Evolutionary conservation across 179 eudicot genomes (phyloP).

Genomic region (Vitellaria paradoxa): DNA sequence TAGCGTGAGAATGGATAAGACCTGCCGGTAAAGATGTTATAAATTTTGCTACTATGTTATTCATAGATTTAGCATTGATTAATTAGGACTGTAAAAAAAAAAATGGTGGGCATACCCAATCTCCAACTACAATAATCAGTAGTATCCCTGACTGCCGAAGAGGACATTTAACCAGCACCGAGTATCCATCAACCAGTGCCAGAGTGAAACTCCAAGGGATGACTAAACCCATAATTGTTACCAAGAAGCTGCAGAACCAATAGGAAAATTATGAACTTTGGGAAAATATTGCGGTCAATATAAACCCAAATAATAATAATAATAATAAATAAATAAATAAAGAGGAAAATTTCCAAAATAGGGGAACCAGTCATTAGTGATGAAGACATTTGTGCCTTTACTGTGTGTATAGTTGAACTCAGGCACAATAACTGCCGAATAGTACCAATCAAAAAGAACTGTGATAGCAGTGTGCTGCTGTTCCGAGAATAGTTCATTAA

Average conservation of each 20-base stretch:
- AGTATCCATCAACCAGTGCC: slow-evolving; percentile 51
- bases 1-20: slow-evolving; percentile 39
- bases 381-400: too few species aligned
- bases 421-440: too few species aligned
- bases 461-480: too few species aligned
- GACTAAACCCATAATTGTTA: slow-evolving; percentile 62
- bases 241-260: slow-evolving; percentile 39
- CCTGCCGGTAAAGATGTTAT: slow-evolving; percentile 21
- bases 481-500: too few species aligned
- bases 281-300: not conserved
- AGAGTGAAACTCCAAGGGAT: slow-evolving; percentile 63
- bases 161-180: slow-evolving; percentile 37
- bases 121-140: slow-evolving; percentile 38
- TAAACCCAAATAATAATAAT: too few species aligned
- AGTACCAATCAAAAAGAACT: too few species aligned
- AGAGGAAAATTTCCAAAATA: not conserved
- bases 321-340: not conserved
- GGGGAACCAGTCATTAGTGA: not conserved
- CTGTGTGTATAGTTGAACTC: too few species aligned
- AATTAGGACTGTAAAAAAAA: too few species aligned
- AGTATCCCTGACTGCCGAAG: slow-evolving; percentile 39
- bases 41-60: not conserved
- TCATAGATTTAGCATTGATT: not conserved
- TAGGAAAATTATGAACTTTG: not conserved
- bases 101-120: slow-evolving; percentile 34